phyloP scores from a whole-genome alignment of 768 basidiomycete species.

The Rubroboletus pulcherrimus region DNA sequence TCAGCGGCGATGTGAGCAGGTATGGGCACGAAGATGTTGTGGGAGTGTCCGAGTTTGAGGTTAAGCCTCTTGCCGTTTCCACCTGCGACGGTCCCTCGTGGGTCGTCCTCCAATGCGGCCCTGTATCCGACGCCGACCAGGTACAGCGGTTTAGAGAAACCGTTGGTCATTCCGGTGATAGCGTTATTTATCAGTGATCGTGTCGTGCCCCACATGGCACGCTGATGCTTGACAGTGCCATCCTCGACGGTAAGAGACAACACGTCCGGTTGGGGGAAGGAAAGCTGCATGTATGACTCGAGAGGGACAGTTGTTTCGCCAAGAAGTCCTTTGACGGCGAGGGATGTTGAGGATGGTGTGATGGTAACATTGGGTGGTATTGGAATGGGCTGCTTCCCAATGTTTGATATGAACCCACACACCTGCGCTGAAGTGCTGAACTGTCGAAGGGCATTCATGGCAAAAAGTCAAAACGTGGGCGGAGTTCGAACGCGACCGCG shows the following conservation, averaged over 20 bases:
- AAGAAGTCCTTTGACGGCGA: conserved; percentile 58
- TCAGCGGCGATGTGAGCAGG: conserved; percentile 78
- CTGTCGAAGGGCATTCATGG: conserved; percentile 27
- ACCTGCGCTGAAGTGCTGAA: conserved; percentile 51
- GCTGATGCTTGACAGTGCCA: conserved; percentile 67
- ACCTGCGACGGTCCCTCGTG: conserved; percentile 54
- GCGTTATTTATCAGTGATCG: conserved; percentile 89
- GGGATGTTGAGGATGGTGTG: conserved; percentile 30
- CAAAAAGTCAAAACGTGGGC: neutral
- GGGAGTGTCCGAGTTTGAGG: conserved; percentile 92
- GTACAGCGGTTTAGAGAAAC: conserved; percentile 78
- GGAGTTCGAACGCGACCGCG: neutral
- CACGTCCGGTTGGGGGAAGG: conserved; percentile 31
- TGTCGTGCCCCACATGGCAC: conserved; percentile 94
- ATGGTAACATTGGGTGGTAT: conserved; percentile 49
- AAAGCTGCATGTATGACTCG: conserved; percentile 43
- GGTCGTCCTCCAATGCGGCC: conserved; percentile 79
- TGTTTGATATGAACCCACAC: conserved; percentile 51
- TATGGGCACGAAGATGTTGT: conserved; percentile 78
- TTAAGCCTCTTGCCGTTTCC: conserved; percentile 67
- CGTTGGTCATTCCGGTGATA: conserved; percentile 83
- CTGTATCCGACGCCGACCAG: conserved; percentile 96
- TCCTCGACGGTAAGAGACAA: conserved; percentile 49
- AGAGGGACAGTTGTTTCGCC: conserved; percentile 49
- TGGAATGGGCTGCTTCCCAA: conserved; percentile 57